Base-by-base conservation (phyloP, 805 yeast species). In the Zygosaccharomyces rouxii region DNA sequence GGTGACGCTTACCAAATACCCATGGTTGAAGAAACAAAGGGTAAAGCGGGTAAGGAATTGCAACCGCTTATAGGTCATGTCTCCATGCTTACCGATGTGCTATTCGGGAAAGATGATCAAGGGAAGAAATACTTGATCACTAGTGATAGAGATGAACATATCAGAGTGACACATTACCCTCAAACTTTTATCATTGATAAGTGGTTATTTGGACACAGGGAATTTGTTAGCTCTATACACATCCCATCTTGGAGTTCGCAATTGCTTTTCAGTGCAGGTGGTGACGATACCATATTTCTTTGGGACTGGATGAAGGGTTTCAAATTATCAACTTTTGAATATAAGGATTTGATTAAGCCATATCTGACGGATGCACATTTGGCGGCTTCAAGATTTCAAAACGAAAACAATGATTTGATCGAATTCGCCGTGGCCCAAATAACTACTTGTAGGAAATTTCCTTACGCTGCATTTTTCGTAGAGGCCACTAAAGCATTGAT, bases 71-170 rank as follows among this genome's bases (percentile, higher is more conserved):
- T 92, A 46, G 99, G 99, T 6, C 99, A 94, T 68, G 98, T 94
- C 4, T 90, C 97, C 2, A 89, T 94, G 97, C 76, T 94, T 52
- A 86, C 95, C n/a, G 89, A 83, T 53, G 76, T 90, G 2, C 46
- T 54, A n/a, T 44, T 58, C 42, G 48, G 52, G 2, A 49, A 43
- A 23, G 58, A 57, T 43, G 25, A 57, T 1, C 39, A 54, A 0
- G 77, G 74, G 7, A 76, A 77, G 50, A 47, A 66, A 38, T 84
- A 68, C 51, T 64, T 90, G 13, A 74, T 92, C 47, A 82, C 95
- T 1, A 81, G 90, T 33, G 99, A 94, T 70, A 78, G 99, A 68
- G 99, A 94, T 68, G 99, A 94, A 68, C 99, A 95, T 67, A 85
- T 94, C 53, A 78, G 95, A 64, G 75, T 94, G 14, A 79, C 96